A percentile compares a stretch with the other conserved stretches of the same genome.
Evolutionary conservation across 106 monocot genomes (phyloP).

Genomic region (Cymbidium sinense): DNA sequence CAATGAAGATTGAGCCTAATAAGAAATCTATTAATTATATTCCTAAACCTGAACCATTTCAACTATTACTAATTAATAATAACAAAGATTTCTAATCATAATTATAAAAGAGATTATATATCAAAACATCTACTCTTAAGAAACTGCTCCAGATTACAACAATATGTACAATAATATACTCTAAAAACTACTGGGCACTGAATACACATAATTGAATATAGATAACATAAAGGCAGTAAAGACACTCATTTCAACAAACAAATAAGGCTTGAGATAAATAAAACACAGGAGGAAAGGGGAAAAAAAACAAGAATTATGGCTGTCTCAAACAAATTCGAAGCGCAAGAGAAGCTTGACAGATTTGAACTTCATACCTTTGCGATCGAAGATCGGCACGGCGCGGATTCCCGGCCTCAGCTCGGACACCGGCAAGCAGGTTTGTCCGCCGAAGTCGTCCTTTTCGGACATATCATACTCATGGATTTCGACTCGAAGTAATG

Average conservation of each 20-base stretch:
- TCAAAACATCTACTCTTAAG: too few species aligned
- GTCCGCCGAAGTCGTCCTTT: conserved; percentile 54
- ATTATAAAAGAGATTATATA: too few species aligned
- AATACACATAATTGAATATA: not conserved
- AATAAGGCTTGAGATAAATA: too few species aligned
- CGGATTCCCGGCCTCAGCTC: conserved; percentile 45
- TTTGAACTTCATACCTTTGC: conserved; percentile 27
- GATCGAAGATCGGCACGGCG: conserved; percentile 36
- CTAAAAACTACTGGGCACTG: too few species aligned
- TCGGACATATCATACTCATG: conserved; percentile 51
- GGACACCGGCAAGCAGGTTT: conserved; percentile 41
- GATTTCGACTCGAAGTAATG: conserved; percentile 44
- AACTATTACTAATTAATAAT: too few species aligned
- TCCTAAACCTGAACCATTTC: too few species aligned
- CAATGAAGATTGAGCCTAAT: too few species aligned
- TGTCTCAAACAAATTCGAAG: conserved; percentile 29
- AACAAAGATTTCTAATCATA: too few species aligned
- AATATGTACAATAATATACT: too few species aligned
- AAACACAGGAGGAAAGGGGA: too few species aligned
- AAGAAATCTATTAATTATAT: too few species aligned
- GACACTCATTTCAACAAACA: not conserved
- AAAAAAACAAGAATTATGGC: not conserved
- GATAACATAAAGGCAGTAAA: not conserved
- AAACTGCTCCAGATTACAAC: too few species aligned
- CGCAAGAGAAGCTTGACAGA: conserved; percentile 39